These are phyloP conservation scores for Aegilops longissima DNA, from an alignment of 176 grass and related monocot species.

Conservation along the genomic window DNA sequence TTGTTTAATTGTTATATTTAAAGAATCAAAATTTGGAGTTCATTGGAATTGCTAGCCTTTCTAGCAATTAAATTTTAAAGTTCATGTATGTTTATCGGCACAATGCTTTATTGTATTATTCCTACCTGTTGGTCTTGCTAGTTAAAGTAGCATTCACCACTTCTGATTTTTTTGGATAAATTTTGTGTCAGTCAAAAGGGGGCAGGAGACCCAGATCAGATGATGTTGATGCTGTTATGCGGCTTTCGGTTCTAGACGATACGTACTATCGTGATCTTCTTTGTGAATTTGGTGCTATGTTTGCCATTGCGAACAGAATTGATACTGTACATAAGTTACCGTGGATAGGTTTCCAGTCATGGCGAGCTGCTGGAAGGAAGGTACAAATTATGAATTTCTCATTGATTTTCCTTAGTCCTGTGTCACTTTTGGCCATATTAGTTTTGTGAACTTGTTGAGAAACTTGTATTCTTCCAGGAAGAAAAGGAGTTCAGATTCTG, in stretches of 20 bases:
- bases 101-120: neutral
- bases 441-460: neutral
- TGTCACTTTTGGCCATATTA: constrained; percentile 25
- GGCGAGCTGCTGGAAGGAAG: constrained; percentile 77
- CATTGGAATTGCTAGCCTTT: neutral
- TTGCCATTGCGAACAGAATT: constrained; percentile 80
- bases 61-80: constrained; percentile 9
- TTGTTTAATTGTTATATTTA: neutral
- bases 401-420: constrained; percentile 16
- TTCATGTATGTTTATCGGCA: constrained; percentile 7
- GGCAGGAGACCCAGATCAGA: constrained; percentile 75
- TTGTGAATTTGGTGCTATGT: constrained; percentile 87
- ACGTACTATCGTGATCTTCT: constrained; percentile 70
- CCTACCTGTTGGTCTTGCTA: constrained; percentile 15
- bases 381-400: constrained; percentile 33
- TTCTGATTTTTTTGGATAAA: constrained; percentile 29
- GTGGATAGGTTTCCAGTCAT: constrained; percentile 99
- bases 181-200: constrained; percentile 71
- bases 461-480: constrained; percentile 12
- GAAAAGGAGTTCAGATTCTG: neutral
- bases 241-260: constrained; percentile 74
- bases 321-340: constrained; percentile 93
- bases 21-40: constrained; percentile 6
- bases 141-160: neutral
- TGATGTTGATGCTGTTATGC: constrained; percentile 83